Conservation (phyloP, 768 basidiomycete genomes). For the Termitomyces sp. region DNA sequence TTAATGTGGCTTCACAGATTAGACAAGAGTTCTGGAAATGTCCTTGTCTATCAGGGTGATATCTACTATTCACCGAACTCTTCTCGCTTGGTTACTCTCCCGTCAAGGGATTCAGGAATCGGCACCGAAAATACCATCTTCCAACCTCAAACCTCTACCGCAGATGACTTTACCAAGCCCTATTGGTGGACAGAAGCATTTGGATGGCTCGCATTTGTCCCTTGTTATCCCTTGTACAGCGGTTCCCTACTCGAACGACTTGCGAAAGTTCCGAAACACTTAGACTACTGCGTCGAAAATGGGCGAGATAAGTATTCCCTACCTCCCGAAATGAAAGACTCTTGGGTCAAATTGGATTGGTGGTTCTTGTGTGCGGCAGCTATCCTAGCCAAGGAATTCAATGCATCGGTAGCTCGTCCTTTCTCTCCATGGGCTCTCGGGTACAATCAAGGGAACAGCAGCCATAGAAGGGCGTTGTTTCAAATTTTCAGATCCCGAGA, state of each 20-base stretch:
- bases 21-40: background rate
- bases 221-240: background rate
- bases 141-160: background rate
- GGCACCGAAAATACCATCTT: background rate
- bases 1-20: background rate
- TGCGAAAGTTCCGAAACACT: background rate
- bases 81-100: background rate
- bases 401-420: background rate
- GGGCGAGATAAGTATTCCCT: background rate
- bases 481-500: background rate
- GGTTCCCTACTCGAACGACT: background rate
- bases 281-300: background rate
- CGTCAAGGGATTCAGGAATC: background rate
- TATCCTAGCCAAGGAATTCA: background rate
- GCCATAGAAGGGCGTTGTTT: background rate
- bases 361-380: background rate
- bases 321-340: background rate
- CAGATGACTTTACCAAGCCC: background rate
- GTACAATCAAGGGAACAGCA: background rate
- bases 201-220: slow-evolving; percentile 1
- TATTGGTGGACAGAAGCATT: background rate
- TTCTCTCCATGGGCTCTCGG: slow-evolving; percentile 4
- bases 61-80: background rate
- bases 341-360: slow-evolving; percentile 2
- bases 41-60: background rate